Evolutionary conservation across 176 grass and related monocot genomes (phyloP), one percentile per base, ranked within the genome.

Genomic region (Aegilops sharonensis): DNA sequence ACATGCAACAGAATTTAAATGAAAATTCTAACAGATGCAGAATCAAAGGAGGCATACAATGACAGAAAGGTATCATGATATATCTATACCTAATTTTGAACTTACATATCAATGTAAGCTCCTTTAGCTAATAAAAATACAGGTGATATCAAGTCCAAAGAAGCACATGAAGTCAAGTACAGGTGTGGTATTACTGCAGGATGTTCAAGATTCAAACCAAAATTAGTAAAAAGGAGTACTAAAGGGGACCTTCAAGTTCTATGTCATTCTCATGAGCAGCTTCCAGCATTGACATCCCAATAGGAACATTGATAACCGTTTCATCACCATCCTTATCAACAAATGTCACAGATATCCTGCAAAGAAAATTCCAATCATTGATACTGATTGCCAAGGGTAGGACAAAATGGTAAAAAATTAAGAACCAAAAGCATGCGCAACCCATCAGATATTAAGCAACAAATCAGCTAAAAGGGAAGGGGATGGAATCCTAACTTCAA

Each of bases 221-320:
- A 75, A 80, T 18, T 8, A 73, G 45, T 23, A 79, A 68, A 34
- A 84, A 30, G 35, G 14, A 66, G 20, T 4, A 74, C 36, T 4
- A 1, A 0, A 56, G 83, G 81, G 14, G 39, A 98, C 90, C 94
- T 96, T 98, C 94, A 64, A 98, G 92, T 77, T 98, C 94, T 84
- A 95, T 92, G 80, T 98, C 92, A 87, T 98, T 98, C 86, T 98
- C 97, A 90, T 96, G 92, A 86, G 94, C 93, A 75, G 86, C 93
- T 80, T 98, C 96, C 86, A 98, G 81, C 90, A 98, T 95, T 31
- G 94, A 98, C 94, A 95, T 98, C 91, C 97, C 94, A 85, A 98
- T 78, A 78, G 90, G 94, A 92, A 95, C 97, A 79, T 92, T 85
- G 70, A 98, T 87, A 81, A 91, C 47, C 54, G 89, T 94, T 83